phyloP scores from a whole-genome alignment of 75 land plant species.

The Cupressus sempervirens region DNA sequence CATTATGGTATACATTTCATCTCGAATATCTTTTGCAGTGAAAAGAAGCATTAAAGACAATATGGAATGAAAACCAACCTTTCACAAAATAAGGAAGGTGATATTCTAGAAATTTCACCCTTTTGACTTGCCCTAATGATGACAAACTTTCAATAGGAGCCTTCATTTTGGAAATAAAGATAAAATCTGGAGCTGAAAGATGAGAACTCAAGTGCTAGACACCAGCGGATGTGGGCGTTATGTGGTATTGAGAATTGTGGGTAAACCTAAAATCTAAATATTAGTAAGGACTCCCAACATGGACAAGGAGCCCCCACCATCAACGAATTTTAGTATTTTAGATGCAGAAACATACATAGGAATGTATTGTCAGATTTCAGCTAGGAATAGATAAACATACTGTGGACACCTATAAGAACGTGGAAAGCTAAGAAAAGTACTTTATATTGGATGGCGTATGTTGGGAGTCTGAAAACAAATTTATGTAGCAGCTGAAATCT shows the following conservation, averaged over 20 bases:
- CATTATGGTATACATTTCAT: background rate
- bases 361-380: background rate
- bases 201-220: background rate
- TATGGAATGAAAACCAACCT: background rate
- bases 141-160: slow-evolving; percentile 14
- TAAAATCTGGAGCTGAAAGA: background rate
- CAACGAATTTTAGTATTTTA: background rate
- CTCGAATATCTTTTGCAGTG: background rate
- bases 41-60: background rate
- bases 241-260: background rate
- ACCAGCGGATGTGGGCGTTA: background rate
- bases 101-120: background rate
- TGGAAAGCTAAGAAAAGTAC: background rate
- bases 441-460: background rate
- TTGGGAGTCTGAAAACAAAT: background rate
- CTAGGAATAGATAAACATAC: background rate
- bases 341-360: background rate
- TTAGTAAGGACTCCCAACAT: background rate
- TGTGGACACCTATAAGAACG: background rate
- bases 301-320: background rate
- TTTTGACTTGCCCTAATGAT: slow-evolving; percentile 9
- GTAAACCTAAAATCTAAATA: background rate
- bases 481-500: background rate
- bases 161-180: background rate
- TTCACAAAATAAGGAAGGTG: background rate